Conservation (phyloP, 2,329 filamentous ascomycete genomes). For the Aspergillus awamori region DNA sequence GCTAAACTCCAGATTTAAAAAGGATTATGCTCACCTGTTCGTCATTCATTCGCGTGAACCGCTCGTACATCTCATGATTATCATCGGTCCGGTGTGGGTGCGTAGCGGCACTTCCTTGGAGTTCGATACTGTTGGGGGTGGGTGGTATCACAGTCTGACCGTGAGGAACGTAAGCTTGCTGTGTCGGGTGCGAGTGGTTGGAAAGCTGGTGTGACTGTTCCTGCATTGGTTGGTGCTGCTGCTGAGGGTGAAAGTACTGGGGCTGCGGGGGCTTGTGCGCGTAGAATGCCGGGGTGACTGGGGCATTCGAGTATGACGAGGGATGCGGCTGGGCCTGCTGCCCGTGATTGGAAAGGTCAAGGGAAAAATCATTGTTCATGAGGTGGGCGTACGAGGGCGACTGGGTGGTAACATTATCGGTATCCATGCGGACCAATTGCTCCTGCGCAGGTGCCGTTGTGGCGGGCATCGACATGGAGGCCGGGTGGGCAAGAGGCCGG, state of each 20-base stretch:
- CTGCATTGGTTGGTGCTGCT: constrained; percentile 31
- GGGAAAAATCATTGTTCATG: constrained; percentile 41
- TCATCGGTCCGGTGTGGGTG: constrained; percentile 47
- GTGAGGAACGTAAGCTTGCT: constrained; percentile 34
- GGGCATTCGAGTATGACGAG: constrained; percentile 35
- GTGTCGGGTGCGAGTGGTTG: constrained; percentile 24
- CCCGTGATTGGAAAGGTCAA: constrained; percentile 32
- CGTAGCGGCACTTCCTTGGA: constrained; percentile 48
- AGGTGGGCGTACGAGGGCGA: constrained; percentile 32
- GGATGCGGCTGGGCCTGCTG: constrained; percentile 29
- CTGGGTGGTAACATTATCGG: constrained; percentile 28
- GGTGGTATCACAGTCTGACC: constrained; percentile 47
- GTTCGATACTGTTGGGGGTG: constrained; percentile 53
- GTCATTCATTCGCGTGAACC: constrained; percentile 46
- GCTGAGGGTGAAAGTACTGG: constrained; percentile 22
- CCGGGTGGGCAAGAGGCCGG: constrained; percentile 34
- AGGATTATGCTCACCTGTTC: constrained; percentile 43
- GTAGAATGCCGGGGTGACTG: constrained; percentile 38
- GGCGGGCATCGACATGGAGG: constrained; percentile 38
- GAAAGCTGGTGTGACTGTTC: constrained; percentile 32
- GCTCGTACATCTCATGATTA: constrained; percentile 48
- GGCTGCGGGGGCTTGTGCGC: constrained; percentile 35
- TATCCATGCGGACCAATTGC: constrained; percentile 33
- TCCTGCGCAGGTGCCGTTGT: constrained; percentile 32
- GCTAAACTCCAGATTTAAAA: neutral